Evolutionary conservation across 768 basidiomycete genomes (phyloP).

Genomic region (Suillus hirtellus): DNA sequence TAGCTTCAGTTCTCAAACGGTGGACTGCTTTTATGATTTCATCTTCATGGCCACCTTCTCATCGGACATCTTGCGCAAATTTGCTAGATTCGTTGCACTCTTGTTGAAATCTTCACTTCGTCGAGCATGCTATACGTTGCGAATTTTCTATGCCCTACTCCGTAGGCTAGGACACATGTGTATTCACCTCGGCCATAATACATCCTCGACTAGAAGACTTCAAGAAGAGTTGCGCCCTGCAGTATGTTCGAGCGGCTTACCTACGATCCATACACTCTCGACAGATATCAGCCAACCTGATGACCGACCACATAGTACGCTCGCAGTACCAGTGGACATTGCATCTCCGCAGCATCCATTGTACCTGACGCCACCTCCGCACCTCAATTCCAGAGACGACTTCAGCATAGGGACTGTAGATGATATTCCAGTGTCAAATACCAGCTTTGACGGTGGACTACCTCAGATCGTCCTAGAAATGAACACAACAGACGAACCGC

Average conservation of each 20-base stretch:
- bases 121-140: background rate
- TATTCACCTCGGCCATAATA: background rate
- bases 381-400: too few species aligned
- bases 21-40: background rate
- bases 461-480: too few species aligned
- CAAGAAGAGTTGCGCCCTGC: background rate
- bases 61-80: background rate
- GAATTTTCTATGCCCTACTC: background rate
- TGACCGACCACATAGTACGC: background rate
- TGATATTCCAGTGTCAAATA: background rate
- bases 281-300: too few species aligned
- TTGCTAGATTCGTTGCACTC: background rate
- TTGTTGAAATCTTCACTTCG: slow-evolving; percentile 2
- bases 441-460: background rate
- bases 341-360: background rate
- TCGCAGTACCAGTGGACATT: background rate
- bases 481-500: too few species aligned
- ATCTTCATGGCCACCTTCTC: background rate
- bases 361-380: background rate
- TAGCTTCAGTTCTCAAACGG: background rate
- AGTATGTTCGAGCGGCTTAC: background rate
- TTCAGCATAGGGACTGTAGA: background rate
- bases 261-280: background rate
- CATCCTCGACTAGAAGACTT: background rate
- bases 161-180: background rate